These are phyloP conservation scores for Ustilago xerochloae DNA, from an alignment of 1,284 basidiomycete species.

Conservation along the genomic window DNA sequence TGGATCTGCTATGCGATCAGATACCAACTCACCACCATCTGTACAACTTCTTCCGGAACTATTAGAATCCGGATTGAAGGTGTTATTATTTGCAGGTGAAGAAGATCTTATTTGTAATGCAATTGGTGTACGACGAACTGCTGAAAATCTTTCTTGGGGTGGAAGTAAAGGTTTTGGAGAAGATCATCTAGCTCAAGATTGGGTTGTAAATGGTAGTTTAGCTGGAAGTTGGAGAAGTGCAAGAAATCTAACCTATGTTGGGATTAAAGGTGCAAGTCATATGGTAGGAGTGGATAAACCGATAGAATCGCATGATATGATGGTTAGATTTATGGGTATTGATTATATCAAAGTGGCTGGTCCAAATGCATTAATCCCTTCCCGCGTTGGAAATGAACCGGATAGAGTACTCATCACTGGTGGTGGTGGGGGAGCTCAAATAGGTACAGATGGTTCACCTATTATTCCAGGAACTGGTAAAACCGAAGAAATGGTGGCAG, in stretches of 20 bases:
- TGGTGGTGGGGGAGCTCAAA: conserved; percentile 45
- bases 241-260: conserved; percentile 92
- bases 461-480: conserved; percentile 70
- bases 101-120: conserved; percentile 95
- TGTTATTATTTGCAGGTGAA: conserved; percentile 94
- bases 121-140: conserved; percentile 86
- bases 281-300: conserved; percentile 88
- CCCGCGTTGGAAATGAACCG: conserved; percentile 77
- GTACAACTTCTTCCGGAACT: conserved; percentile 83
- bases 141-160: conserved; percentile 84
- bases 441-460: conserved; percentile 51
- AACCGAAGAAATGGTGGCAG: conserved; percentile 62
- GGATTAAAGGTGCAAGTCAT: conserved; percentile 75
- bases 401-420: conserved; percentile 69
- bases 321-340: conserved; percentile 73
- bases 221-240: conserved; percentile 91
- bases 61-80: conserved; percentile 77
- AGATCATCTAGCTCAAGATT: conserved; percentile 70
- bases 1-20: conserved; percentile 73
- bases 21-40: conserved; percentile 75
- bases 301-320: conserved; percentile 93
- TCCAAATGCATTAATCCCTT: conserved; percentile 78
- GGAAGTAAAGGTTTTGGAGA: conserved; percentile 78
- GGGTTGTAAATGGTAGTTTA: conserved; percentile 80
- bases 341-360: conserved; percentile 83